Base-by-base conservation (phyloP, 768 basidiomycete species). In the Trametopsis cervina region DNA sequence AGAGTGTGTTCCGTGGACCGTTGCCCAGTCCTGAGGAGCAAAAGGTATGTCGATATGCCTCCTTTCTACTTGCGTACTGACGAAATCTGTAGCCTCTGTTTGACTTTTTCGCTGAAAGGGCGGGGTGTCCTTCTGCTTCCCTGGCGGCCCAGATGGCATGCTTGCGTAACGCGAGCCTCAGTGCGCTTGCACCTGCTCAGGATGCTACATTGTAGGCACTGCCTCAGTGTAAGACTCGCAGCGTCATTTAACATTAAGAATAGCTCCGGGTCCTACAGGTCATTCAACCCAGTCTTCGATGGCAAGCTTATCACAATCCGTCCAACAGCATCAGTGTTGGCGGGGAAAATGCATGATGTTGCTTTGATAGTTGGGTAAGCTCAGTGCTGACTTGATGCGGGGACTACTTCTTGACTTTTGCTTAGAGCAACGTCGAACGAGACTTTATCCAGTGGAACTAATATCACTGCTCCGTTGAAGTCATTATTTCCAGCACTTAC, bases 31-130 rank as follows among this genome's bases (percentile, higher is more conserved):
- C 76, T 0, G 73, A 76, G 46, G 67, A 81, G 57, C 75, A 77
- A 49, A 58, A 68, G 64, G 81, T 83, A 42, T n/a, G 63, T n/a
- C n/a, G n/a, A n/a, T n/a, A n/a, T n/a, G n/a, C n/a, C n/a, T n/a
- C n/a, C n/a, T n/a, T n/a, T n/a, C n/a, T n/a, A n/a, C n/a, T n/a
- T n/a, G n/a, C n/a, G n/a, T n/a, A n/a, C n/a, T n/a, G n/a, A n/a
- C n/a, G n/a, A n/a, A n/a, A n/a, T n/a, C n/a, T n/a, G n/a, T 47
- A 81, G 79, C 66, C 74, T 1, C 61, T 76, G 21, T 84, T 84
- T 60, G 53, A 74, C 17, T 75, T 72, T 53, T 78, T 73, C 57
- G 69, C 76, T 0, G 57, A 60, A 1, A 61, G 67, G 38, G 77
- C 76, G 18, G 79, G 76, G 0, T 84, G 81, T 54, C 70, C 67